Evolutionary conservation across 495 filamentous ascomycete genomes (phyloP).

Genomic region (Baudoinia panamericana): DNA sequence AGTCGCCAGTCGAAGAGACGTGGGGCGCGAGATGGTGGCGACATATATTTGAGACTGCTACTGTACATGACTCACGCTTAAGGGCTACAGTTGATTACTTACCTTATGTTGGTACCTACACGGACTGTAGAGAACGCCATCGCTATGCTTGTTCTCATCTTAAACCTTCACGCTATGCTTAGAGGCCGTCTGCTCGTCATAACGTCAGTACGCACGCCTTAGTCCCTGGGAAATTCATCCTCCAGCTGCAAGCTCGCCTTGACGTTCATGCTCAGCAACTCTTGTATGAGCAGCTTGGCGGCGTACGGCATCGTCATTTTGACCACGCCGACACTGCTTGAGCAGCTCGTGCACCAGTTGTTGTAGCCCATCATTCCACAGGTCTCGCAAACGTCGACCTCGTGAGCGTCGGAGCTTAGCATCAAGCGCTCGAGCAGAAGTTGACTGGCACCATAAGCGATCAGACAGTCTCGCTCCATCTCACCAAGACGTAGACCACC

Average conservation of each 20-base stretch:
- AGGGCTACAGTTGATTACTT: too few relatives aligned
- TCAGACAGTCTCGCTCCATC: slow-evolving; percentile 97
- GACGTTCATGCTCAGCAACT: slow-evolving; percentile 95
- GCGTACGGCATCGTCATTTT: slow-evolving; percentile 98
- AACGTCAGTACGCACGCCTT: not conserved
- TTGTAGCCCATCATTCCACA: slow-evolving; percentile 92
- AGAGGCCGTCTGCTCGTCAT: not conserved
- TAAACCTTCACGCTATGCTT: too few relatives aligned
- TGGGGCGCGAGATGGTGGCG: too few relatives aligned
- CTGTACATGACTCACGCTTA: too few relatives aligned
- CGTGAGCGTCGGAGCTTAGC: slow-evolving; percentile 77
- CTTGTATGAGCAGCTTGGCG: slow-evolving; percentile 91
- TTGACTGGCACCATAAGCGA: slow-evolving; percentile 77
- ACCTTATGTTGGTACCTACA: too few relatives aligned
- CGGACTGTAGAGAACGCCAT: too few relatives aligned
- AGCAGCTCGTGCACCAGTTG: slow-evolving; percentile 84
- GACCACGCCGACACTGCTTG: slow-evolving; percentile 62
- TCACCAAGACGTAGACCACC: slow-evolving; percentile 91
- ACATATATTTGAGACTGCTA: too few relatives aligned
- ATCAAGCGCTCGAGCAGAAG: slow-evolving; percentile 88
- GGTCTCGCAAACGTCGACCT: slow-evolving; percentile 80
- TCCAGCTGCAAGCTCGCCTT: slow-evolving; percentile 71
- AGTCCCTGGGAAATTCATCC: slow-evolving; percentile 65
- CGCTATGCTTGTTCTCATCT: too few relatives aligned
- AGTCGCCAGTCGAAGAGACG: too few relatives aligned